phyloP scores from a whole-genome alignment of 345 rosid species.

The Geranium brycei region DNA sequence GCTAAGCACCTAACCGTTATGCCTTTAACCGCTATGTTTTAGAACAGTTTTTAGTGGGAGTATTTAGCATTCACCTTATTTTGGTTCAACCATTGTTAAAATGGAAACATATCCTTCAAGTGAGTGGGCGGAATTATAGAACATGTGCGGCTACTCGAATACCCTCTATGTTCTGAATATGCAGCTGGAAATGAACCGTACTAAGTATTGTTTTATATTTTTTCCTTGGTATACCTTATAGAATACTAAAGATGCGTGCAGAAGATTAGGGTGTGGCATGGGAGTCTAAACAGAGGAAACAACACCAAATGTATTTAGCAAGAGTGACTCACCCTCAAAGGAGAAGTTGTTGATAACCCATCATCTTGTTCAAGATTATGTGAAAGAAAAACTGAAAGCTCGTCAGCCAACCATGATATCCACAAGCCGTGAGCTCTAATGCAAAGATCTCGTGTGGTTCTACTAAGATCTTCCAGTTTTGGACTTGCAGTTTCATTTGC shows the following conservation, averaged over 20 bases:
- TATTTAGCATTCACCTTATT: too few species aligned
- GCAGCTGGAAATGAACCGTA: too few species aligned
- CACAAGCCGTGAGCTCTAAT: constrained; percentile 81
- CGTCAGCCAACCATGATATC: constrained; percentile 80
- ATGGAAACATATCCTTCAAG: not conserved
- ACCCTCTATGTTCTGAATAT: not conserved
- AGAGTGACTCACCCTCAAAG: constrained; percentile 52
- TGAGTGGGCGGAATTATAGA: not conserved
- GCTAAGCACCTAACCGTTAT: too few species aligned
- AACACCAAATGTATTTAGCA: not conserved
- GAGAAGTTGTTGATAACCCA: constrained; percentile 59
- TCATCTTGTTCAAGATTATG: constrained; percentile 63
- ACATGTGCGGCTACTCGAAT: not conserved
- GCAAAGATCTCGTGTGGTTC: constrained; percentile 52
- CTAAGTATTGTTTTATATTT: too few species aligned
- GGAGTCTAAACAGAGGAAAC: not conserved
- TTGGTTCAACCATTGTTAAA: too few species aligned
- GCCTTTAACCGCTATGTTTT: too few species aligned
- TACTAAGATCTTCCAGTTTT: constrained; percentile 52
- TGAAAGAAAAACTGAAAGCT: constrained; percentile 65
- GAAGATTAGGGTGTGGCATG: not conserved
- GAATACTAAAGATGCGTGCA: not conserved
- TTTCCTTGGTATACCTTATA: too few species aligned
- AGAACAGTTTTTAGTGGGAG: too few species aligned
- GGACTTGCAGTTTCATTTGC: constrained; percentile 68